Evolutionary conservation across 768 basidiomycete species (phyloP).

Genomic region (Mycena olivaceomarginata): DNA sequence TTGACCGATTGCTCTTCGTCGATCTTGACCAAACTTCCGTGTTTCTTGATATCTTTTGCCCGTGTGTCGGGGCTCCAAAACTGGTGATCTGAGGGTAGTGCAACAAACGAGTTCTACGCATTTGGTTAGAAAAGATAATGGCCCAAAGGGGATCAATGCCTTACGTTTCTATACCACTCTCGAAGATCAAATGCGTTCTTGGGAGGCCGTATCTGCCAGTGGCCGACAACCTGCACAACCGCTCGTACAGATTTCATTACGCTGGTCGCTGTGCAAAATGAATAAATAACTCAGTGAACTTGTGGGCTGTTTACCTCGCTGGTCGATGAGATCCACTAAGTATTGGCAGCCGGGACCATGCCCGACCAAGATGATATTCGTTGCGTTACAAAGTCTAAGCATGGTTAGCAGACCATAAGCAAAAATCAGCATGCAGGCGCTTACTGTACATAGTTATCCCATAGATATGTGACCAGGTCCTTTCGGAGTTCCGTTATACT

Average conservation of each 20-base stretch:
- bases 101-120: conserved; percentile 81
- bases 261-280: conserved; percentile 61
- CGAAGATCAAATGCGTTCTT: conserved; percentile 74
- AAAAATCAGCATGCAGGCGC: conserved; percentile 49
- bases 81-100: conserved; percentile 80
- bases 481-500: conserved; percentile 65
- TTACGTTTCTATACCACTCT: conserved; percentile 85
- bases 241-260: conserved; percentile 80
- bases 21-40: conserved; percentile 79
- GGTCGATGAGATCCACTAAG: conserved; percentile 83
- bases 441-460: conserved; percentile 98
- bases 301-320: conserved; percentile 71
- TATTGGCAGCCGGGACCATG: conserved; percentile 90
- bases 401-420: conserved; percentile 28
- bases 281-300: not conserved
- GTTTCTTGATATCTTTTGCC: conserved; percentile 71
- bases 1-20: conserved; percentile 85
- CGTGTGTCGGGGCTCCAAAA: conserved; percentile 64
- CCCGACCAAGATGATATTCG: conserved; percentile 87
- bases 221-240: conserved; percentile 88
- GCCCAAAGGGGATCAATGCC: conserved; percentile 32
- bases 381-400: conserved; percentile 81
- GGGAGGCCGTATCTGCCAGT: conserved; percentile 73
- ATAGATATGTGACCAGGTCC: conserved; percentile 87
- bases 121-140: conserved; percentile 19